Evolutionary conservation across 2,329 filamentous ascomycete genomes (phyloP), one percentile per base, ranked within the genome.

Genomic region (Aspergillus vadensis): DNA sequence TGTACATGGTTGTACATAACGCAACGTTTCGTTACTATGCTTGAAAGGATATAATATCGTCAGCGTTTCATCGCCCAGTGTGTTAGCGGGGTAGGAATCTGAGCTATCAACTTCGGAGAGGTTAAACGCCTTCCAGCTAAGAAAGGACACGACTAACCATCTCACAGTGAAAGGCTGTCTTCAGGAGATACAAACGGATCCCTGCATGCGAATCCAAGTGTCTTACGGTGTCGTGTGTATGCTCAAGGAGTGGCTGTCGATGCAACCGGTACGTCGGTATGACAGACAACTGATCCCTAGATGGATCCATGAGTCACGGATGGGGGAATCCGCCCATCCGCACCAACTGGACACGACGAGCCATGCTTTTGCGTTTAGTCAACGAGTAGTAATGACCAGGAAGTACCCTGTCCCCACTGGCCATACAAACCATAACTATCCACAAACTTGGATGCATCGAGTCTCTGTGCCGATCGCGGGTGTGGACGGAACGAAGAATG

Each of bases 361-460:
- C 41, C 41, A 44, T 44, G 19, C 1, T 21, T 6, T 10, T 44
- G 41, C 41, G 19, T 21, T 21, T 21, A 23, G 41, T 44, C 41
- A 23, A 23, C 14, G 19, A 21, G 41, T 19, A 21, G 41, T 19
- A 21, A 44, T 23, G 41, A 50, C 47, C 25, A 30, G 47, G 47
- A 50, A 49, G 9, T 5, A 30, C 47, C 47, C 10, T 30, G 47
- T 50, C 15, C 5, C 15, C n/a, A 9, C 27, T 12, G 47, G 47
- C 23, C 32, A 36, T 36, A 36, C 32, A 36, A 36, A 14, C 32
- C 32, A n/a, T 15, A 21, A n/a, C 47, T 14, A 27, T 19, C 15
- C 27, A n/a, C 25, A 25, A 49, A 30, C 47, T 50, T 50, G 47
- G 47, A 50, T 50, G 47, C 47, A 50, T 50, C 47, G n/a, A 50